phyloP scores from a whole-genome alignment of 2,329 filamentous ascomycete genomes.

The Dactylellina sp. region DNA sequence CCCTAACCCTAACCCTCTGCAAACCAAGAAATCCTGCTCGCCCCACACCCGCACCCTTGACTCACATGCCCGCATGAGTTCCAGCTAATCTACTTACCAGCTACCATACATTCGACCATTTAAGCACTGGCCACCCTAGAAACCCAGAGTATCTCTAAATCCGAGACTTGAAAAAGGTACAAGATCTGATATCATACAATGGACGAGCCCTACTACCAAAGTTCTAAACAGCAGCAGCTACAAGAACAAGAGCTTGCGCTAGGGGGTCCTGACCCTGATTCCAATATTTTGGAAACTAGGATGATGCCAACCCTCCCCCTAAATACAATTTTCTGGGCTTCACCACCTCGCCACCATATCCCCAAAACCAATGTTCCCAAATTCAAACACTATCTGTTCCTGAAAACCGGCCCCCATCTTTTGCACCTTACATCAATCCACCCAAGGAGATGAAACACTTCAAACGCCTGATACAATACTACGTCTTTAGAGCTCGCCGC shows the following conservation, averaged over 20 bases:
- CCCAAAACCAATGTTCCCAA: slow-evolving; percentile 1
- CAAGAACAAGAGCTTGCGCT: slow-evolving; percentile 4
- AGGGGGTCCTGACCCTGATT: slow-evolving; percentile 5
- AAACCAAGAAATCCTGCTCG: too few relatives aligned
- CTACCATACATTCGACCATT: not conserved
- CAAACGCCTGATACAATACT: not conserved
- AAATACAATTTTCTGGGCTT: not conserved
- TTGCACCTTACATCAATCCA: not conserved
- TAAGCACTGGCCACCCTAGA: not conserved
- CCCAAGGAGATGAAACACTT: not conserved
- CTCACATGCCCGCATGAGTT: too few relatives aligned
- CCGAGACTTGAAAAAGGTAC: slow-evolving; percentile 8
- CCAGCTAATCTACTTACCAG: too few relatives aligned
- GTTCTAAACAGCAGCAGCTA: slow-evolving; percentile 1
- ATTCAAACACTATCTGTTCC: slow-evolving; percentile 4
- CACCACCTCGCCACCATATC: not conserved
- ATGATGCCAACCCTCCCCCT: slow-evolving; percentile 8
- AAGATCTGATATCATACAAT: slow-evolving; percentile 1
- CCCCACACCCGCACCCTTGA: too few relatives aligned
- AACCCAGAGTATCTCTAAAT: slow-evolving; percentile 12
- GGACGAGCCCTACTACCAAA: not conserved
- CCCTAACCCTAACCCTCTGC: too few relatives aligned
- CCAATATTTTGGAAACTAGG: slow-evolving; percentile 13
- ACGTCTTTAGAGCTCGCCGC: slow-evolving; percentile 12
- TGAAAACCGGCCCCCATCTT: not conserved